phyloP scores from a whole-genome alignment of 2,329 filamentous ascomycete species.

The Diaporthe helianthi region DNA sequence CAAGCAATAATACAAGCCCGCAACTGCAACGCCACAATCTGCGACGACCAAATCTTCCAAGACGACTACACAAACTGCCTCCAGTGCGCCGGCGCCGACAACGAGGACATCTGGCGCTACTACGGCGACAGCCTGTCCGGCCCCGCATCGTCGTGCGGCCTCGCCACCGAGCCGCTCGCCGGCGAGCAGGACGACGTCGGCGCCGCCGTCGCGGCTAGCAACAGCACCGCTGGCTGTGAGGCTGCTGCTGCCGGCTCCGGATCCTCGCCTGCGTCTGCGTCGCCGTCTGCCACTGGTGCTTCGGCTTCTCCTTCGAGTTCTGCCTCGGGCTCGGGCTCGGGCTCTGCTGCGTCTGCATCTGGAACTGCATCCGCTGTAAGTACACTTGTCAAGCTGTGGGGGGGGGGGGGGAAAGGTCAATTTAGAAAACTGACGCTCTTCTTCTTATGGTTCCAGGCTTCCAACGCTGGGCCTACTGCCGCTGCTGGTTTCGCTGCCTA shows the following conservation, averaged over 20 bases:
- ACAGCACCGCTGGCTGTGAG: conserved; percentile 22
- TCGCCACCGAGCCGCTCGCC: conserved; percentile 37
- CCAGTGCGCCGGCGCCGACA: conserved; percentile 48
- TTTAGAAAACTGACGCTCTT: background rate
- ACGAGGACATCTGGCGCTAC: conserved; percentile 50
- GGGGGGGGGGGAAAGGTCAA: background rate
- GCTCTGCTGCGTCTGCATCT: conserved; percentile 13
- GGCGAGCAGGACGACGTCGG: conserved; percentile 37
- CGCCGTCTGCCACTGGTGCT: conserved; percentile 20
- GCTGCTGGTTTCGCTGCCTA: conserved; percentile 20
- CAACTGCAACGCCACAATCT: conserved; percentile 41
- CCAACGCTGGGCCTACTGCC: background rate
- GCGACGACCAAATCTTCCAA: conserved; percentile 47
- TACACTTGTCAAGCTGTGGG: background rate
- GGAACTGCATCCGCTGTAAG: conserved; percentile 23
- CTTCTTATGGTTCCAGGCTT: background rate
- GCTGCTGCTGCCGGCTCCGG: conserved; percentile 22
- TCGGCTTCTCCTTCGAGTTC: background rate
- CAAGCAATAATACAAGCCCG: conserved; percentile 46
- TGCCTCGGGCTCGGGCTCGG: background rate
- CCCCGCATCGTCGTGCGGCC: conserved; percentile 42
- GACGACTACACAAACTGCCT: conserved; percentile 50
- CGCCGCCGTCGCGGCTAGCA: conserved; percentile 31
- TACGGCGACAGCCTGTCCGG: conserved; percentile 47
- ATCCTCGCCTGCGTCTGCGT: background rate